Base-by-base conservation (phyloP, 108 stramenopile species). In the Parietichytrium sp. region DNA sequence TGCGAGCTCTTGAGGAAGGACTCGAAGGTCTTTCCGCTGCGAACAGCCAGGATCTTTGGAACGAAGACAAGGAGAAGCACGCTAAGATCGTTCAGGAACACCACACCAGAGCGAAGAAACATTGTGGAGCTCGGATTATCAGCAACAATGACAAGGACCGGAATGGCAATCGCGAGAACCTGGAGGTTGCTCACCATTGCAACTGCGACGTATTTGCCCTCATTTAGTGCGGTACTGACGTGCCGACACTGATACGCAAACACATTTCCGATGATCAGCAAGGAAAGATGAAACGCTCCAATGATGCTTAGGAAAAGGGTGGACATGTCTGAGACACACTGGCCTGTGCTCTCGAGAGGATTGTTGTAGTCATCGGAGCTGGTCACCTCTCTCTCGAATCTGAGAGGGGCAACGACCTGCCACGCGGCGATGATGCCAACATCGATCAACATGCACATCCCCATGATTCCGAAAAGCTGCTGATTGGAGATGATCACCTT, bases 141-240 rank as follows among this genome's bases (percentile, higher is more conserved):
- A 16, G 61, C 61, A 10, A 42, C 45, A 8, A 72, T 33, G 20
- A 72, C 61, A 45, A 72, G 36, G 61, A 72, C 61, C 10, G 61
- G 61, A 8, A 72, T n/a, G 1, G 61, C 61, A 27, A 72, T 33
- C 61, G 45, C 10, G 20, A 72, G 61, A 7, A 72, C 61, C 20
- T 72, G 61, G 33, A 72, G 61, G 42, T 72, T 72, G 1, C 61
- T 42, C 13, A 72, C 38, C 61, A 72, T 72, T n/a, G 61, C 61
- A 10, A 72, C 23, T 45, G 38, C 45, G 16, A 72, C 15, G 33
- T 72, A 72, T 20, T 72, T 72, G 1, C 38, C 45, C 20, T 72
- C 61, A 45, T 33, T 42, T n/a, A 72, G 45, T 1, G 45, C 61
- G 20, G 38, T 42, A 27, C 45, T 72, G 38, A 72, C 45, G 38